phyloP scores from a whole-genome alignment of 805 yeast species.

The Saccharomycopsis capsularis region DNA sequence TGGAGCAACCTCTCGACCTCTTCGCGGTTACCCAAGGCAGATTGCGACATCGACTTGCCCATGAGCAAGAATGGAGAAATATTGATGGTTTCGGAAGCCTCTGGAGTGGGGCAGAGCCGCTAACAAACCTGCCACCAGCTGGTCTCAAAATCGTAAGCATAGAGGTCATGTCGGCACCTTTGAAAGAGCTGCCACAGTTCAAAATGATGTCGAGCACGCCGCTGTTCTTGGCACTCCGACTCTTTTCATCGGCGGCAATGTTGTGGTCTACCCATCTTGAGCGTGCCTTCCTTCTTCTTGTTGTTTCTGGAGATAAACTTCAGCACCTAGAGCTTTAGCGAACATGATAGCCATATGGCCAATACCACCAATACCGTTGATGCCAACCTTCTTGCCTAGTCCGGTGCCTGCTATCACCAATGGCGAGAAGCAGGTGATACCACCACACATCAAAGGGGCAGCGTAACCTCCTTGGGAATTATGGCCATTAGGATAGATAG shows the following conservation, averaged over 20 bases:
- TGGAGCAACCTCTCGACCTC: constrained; percentile 63
- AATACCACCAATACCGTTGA: constrained; percentile 51
- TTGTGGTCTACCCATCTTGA: constrained; percentile 45
- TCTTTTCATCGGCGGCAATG: constrained; percentile 40
- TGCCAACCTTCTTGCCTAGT: constrained; percentile 44
- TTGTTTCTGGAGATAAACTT: constrained; percentile 47
- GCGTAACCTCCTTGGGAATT: constrained; percentile 48
- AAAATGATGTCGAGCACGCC: constrained; percentile 41
- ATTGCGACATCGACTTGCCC: neutral
- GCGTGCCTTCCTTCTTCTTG: constrained; percentile 43
- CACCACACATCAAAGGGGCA: constrained; percentile 51
- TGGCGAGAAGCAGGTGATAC: constrained; percentile 48
- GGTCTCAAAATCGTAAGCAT: constrained; percentile 27
- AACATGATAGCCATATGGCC: constrained; percentile 50
- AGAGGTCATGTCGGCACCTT: constrained; percentile 33
- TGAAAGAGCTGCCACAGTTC: constrained; percentile 40
- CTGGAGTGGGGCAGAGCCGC: constrained; percentile 24
- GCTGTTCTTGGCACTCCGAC: constrained; percentile 30
- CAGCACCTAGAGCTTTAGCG: constrained; percentile 51
- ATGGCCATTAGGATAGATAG: constrained; percentile 38
- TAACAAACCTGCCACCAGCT: constrained; percentile 32
- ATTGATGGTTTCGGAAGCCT: constrained; percentile 21
- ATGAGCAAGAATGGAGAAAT: constrained; percentile 20
- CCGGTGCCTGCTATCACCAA: constrained; percentile 37
- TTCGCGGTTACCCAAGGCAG: constrained; percentile 44